A percentile compares a stretch with the other conserved stretches of the same genome.
These are phyloP conservation scores for Aspergillus phoenicis DNA, from an alignment of 2,329 filamentous ascomycete genomes.

Conservation along the genomic window DNA sequence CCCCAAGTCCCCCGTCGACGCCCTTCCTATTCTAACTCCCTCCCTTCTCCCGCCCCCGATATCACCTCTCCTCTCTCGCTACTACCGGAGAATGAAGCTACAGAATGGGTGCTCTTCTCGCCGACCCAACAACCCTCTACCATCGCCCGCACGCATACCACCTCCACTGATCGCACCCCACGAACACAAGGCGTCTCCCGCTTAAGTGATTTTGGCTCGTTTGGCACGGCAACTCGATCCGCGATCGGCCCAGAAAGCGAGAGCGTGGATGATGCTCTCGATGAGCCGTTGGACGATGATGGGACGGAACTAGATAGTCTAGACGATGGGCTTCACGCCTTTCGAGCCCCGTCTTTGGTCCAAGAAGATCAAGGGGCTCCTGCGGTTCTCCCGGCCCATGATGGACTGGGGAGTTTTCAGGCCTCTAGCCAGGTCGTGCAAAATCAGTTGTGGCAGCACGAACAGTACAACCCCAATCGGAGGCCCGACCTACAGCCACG, in stretches of 20 bases:
- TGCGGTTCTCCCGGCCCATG: constrained; percentile 83
- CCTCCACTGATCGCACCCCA: constrained; percentile 64
- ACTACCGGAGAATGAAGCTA: constrained; percentile 66
- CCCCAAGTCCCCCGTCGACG: constrained; percentile 39
- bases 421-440: constrained; percentile 67
- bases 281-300: constrained; percentile 58
- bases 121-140: constrained; percentile 68
- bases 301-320: constrained; percentile 86
- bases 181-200: constrained; percentile 71
- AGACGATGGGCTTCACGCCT: constrained; percentile 87
- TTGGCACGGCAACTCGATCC: constrained; percentile 69
- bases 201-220: constrained; percentile 77
- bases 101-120: constrained; percentile 97
- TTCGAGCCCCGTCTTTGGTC: constrained; percentile 64
- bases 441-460: constrained; percentile 86
- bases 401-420: constrained; percentile 84
- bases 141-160: constrained; percentile 69
- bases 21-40: constrained; percentile 36
- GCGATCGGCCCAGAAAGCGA: constrained; percentile 33
- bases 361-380: constrained; percentile 57
- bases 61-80: constrained; percentile 33
- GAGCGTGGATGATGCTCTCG: constrained; percentile 46
- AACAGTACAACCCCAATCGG: constrained; percentile 76
- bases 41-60: constrained; percentile 31
- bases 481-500: constrained; percentile 51